Evolutionary conservation across 176 grass and related monocot species (phyloP), one percentile per base, ranked within the genome.

Genomic region (Triticum urartu): DNA sequence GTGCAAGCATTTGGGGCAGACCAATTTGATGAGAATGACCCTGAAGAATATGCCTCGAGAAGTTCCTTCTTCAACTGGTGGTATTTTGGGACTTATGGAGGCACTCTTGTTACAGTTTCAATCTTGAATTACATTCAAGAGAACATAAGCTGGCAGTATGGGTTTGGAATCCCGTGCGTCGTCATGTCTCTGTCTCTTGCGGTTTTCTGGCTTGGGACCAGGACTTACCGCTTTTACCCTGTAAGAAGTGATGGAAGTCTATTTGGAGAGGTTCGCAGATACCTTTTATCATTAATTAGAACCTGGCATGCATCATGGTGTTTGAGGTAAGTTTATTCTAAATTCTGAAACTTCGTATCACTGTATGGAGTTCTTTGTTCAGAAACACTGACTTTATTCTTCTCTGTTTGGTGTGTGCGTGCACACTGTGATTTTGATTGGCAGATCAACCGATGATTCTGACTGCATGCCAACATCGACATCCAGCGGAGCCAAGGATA

Each of bases 61-160:
- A 85, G 88, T 78, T 92, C 88, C 43, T 92, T 90, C 85, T 92
- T 92, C 52, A 90, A 92, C 72, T 92, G 91, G 91, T 92, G 91
- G 91, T 92, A 92, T 38, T 84, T 92, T 78, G 85, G 81, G 9
- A 72, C 78, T 11, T 87, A 64, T 20, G 79, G 84, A 6, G 40
- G 80, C 69, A 92, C 33, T 65, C 25, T 72, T 59, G 3, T 89
- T 36, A 86, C 90, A 45, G 1, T 92, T 64, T 59, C 83, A 17
- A 47, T 92, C 64, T 68, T 92, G 83, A 92, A 86, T 30, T 92
- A 92, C 70, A 71, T 92, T 35, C 84, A 89, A 62, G 90, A 87
- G 38, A 87, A 81, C 54, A 47, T 89, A 64, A 68, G 87, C 34
- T 92, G 91, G 75, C 52, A 80, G 34, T 84, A 90, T 72, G 88